These are phyloP conservation scores for Chlorophyllum brunneum DNA, from an alignment of 768 basidiomycete species.

Conservation along the genomic window DNA sequence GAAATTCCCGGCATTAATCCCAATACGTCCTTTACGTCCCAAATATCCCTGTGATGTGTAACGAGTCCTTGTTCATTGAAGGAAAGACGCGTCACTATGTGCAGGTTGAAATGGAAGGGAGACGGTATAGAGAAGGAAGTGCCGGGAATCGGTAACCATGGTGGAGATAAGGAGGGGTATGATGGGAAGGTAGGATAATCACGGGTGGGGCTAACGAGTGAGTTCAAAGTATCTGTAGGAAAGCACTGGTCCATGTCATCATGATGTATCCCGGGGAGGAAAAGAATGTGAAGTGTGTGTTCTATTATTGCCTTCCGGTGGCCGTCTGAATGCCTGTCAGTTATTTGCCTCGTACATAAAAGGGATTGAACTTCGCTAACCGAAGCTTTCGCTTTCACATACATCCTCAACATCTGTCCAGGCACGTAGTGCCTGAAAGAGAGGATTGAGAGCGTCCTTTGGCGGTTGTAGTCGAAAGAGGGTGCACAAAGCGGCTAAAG, in stretches of 20 bases:
- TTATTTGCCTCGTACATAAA: not conserved
- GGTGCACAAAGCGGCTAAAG: no score
- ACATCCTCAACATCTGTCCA: slow-evolving; percentile 79
- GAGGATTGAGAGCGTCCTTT: no score
- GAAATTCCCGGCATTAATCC: no score
- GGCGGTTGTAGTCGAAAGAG: no score
- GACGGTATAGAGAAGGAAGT: slow-evolving; percentile 60
- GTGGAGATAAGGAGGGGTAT: no score
- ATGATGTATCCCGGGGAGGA: slow-evolving; percentile 69
- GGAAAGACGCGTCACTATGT: slow-evolving; percentile 64
- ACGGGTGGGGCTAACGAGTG: no score
- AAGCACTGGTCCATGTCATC: no score
- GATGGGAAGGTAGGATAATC: no score
- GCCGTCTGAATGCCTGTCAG: slow-evolving; percentile 47
- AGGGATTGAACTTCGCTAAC: slow-evolving; percentile 31
- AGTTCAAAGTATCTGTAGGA: no score
- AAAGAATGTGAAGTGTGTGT: slow-evolving; percentile 73
- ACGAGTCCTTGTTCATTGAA: slow-evolving; percentile 84
- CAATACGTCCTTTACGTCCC: slow-evolving; percentile 81
- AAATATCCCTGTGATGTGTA: slow-evolving; percentile 75
- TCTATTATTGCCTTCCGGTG: slow-evolving; percentile 72
- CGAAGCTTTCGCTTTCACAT: slow-evolving; percentile 77
- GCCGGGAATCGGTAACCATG: no score
- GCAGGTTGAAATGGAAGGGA: slow-evolving; percentile 71
- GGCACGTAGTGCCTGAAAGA: no score